Base-by-base conservation (phyloP, 2,329 filamentous ascomycete species). In the Fusarium sarcochroum region DNA sequence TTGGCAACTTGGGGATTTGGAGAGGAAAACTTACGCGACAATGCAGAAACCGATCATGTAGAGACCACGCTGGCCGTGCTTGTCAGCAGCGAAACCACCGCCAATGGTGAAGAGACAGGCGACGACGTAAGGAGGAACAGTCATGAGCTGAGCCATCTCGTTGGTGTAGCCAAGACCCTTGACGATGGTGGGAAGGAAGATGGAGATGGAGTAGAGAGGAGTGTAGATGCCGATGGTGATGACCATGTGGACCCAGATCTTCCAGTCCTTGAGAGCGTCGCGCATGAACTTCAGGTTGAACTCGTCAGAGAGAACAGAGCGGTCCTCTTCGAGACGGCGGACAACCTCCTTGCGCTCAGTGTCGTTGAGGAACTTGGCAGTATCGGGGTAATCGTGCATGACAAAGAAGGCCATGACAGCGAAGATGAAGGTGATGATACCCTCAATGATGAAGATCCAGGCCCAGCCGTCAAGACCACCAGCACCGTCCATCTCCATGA, bases 381-480 rank as follows among this genome's bases (percentile, higher is more conserved):
- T 81, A 15, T 77, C 79, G 6, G 89, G 88, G 72, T 88, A 90
- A 75, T 91, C 89, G 63, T 86, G 80, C 73, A 90, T 86, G 45
- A 81, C 78, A 75, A 83, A 86, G 71, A 82, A 84, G 38, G 82
- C 83, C 40, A 74, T 70, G 37, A 83, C 64, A 40, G 84, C 76
- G 41, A 86, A 79, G 32, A 83, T 3, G 6, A 87, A 75, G 7
- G 84, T 86, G 21, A 82, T 71, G 20, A 86, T 60, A 30, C 86
- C 86, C 76, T 92, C 90, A 5, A 93, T 80, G 60, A 94, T 91
- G 76, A 95, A 95, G 51, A 95, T 93, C 92, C 91, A 94, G 3
- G 87, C 83, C 92, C 92, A 95, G 2, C 90, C 91, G 49, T 79
- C 76, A 14, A 87, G 84, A 25, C 78, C 77, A 4, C 87, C 78